These are phyloP conservation scores for Eucalyptus guilfoylei DNA, from an alignment of 345 rosid species.

Conservation along the genomic window DNA sequence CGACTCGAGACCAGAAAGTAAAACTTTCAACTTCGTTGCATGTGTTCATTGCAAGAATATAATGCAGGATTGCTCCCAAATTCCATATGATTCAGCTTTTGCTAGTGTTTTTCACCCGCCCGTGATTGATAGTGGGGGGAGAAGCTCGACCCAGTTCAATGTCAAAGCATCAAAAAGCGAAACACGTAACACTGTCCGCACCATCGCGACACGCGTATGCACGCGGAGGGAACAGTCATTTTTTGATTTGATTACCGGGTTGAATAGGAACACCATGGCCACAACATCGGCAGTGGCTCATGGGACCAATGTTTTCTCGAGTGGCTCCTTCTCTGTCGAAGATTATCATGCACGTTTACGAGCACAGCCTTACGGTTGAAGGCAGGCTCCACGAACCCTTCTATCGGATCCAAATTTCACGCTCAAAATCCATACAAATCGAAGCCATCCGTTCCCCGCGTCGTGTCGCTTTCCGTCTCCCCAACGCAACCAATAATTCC, in stretches of 20 bases:
- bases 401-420: neutral
- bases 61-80: neutral
- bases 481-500: neutral
- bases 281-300: neutral
- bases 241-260: neutral
- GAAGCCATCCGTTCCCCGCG: neutral
- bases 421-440: neutral
- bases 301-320: neutral
- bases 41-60: neutral
- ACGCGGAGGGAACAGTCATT: neutral
- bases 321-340: neutral
- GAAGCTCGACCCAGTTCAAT: neutral
- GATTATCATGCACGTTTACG: neutral
- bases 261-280: neutral
- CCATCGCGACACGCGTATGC: neutral
- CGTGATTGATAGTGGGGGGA: neutral
- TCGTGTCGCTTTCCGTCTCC: neutral
- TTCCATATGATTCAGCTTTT: neutral
- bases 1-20: neutral
- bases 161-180: neutral
- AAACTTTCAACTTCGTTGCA: neutral
- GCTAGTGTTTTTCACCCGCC: neutral
- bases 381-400: neutral
- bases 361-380: neutral
- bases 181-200: rapidly evolving